Evolutionary conservation across 2,329 filamentous ascomycete genomes (phyloP).

Genomic region (Acephala macrosclerotiorum): DNA sequence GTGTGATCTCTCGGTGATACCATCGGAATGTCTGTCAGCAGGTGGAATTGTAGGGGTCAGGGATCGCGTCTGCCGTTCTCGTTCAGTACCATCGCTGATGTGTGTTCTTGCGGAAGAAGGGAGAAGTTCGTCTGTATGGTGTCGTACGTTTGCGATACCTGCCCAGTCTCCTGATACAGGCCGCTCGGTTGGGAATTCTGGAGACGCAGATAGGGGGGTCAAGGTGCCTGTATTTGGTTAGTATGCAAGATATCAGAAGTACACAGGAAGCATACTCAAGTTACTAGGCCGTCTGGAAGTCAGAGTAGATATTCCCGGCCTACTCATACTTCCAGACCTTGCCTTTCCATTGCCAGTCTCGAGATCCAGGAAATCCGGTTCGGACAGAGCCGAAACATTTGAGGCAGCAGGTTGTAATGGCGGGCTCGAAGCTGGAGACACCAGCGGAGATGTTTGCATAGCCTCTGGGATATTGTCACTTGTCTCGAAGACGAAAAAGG

Average conservation of each 20-base stretch:
- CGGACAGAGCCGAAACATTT: constrained; percentile 59
- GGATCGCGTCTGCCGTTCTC: constrained; percentile 48
- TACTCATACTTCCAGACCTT: constrained; percentile 47
- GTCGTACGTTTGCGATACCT: constrained; percentile 47
- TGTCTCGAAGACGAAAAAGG: constrained; percentile 98
- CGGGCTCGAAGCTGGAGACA: constrained; percentile 89
- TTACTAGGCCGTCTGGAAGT: constrained; percentile 42
- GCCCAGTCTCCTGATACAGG: constrained; percentile 61
- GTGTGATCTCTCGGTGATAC: constrained; percentile 64
- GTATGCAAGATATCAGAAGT: not conserved
- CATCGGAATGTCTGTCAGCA: constrained; percentile 39
- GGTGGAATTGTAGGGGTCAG: constrained; percentile 47
- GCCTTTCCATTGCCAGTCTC: constrained; percentile 50
- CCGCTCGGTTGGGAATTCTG: constrained; percentile 55
- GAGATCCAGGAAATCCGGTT: constrained; percentile 75
- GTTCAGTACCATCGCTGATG: constrained; percentile 39
- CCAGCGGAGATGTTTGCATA: constrained; percentile 91
- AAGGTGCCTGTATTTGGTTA: constrained; percentile 42
- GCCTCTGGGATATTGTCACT: constrained; percentile 90
- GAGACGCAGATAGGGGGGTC: constrained; percentile 61
- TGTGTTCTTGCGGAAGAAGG: constrained; percentile 53
- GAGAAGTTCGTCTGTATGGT: constrained; percentile 63
- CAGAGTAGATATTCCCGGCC: constrained; percentile 53
- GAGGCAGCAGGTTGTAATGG: constrained; percentile 61
- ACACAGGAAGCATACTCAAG: constrained; percentile 37